Evolutionary conservation across 371 early-diverging fungal species (phyloP), one percentile per base, ranked within the genome.

Genomic region (Rhizopus delemar): DNA sequence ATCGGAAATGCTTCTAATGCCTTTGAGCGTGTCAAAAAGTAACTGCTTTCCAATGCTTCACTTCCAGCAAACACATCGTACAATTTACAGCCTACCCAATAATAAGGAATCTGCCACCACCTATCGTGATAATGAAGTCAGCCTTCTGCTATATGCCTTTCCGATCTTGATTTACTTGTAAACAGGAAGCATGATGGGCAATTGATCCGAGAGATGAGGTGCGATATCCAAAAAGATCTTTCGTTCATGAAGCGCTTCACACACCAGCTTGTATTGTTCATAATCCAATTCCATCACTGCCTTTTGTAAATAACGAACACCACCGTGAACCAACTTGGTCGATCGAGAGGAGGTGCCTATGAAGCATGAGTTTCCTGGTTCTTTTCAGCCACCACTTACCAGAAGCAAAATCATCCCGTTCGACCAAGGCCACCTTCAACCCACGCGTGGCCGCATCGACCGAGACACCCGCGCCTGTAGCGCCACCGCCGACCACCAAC

Each of bases 251-350:
- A 99, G 83, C 3, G 99, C 99, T 68, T 99, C 98, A 35, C 82
- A 77, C 28, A 99, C 99, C 41, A 99, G 82, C 71, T 93, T 92
- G 86, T 94, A 97, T 73, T 99, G 99, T 74, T 91, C 96, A 74
- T 90, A 90, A 68, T 97, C 98, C 15, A 97, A 76, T 51, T 96
- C 93, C 82, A 88, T 86, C 52, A 99, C 85, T 5, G 99, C 99
- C 80, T 99, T 98, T 77, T 99, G 98, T 61, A 99, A 84, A 76
- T 99, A 99, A 54, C 99, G 87, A 38, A 99, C 98, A 68, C 99
- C 99, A 58, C 99, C 99, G 70, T 99, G 99, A 16, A 99, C 93
- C 11, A 99, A 85, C 70, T 99, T 99, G 5, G 99, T 99, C n/a
- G 93, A 93, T 63, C 97, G 86, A 3, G 98, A 98, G 34, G 94